phyloP scores from a whole-genome alignment of 805 yeast genomes.

The Ogataea ganodermae region DNA sequence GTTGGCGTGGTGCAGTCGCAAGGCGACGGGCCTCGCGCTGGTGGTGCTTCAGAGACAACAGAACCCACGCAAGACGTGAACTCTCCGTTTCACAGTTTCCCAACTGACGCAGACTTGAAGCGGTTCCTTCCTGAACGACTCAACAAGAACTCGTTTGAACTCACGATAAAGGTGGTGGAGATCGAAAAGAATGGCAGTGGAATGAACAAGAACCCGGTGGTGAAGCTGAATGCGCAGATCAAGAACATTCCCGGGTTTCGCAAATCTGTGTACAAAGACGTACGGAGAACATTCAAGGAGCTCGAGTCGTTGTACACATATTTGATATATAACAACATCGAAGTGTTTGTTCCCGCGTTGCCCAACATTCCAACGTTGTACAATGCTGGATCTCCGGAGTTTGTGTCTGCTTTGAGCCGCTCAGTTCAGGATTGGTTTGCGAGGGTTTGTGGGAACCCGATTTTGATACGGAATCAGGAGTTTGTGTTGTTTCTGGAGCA shows the following conservation, averaged over 20 bases:
- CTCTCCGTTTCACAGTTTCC: slow-evolving; percentile 28
- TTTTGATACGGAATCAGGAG: slow-evolving; percentile 86
- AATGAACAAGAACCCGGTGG: slow-evolving; percentile 73
- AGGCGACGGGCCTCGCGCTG: neutral
- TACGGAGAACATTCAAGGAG: slow-evolving; percentile 82
- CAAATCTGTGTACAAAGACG: slow-evolving; percentile 64
- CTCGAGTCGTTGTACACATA: slow-evolving; percentile 74
- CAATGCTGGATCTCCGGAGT: slow-evolving; percentile 85
- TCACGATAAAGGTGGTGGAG: slow-evolving; percentile 60
- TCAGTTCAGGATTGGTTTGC: slow-evolving; percentile 87
- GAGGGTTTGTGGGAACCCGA: slow-evolving; percentile 69
- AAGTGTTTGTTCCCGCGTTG: slow-evolving; percentile 88
- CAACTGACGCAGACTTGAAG: slow-evolving; percentile 45
- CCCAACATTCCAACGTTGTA: slow-evolving; percentile 76
- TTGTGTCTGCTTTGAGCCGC: slow-evolving; percentile 52
- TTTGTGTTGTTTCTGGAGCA: slow-evolving; percentile 64
- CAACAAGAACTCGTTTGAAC: slow-evolving; percentile 38
- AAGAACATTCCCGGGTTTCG: slow-evolving; percentile 73
- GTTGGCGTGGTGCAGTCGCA: neutral
- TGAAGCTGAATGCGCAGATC: slow-evolving; percentile 63
- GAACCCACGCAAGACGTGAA: slow-evolving; percentile 12
- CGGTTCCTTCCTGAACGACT: slow-evolving; percentile 54
- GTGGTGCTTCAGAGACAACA: neutral
- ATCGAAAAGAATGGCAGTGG: slow-evolving; percentile 64
- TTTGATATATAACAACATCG: slow-evolving; percentile 78